Base-by-base conservation (phyloP, 768 basidiomycete species). In the Leccinum barrowsii region DNA sequence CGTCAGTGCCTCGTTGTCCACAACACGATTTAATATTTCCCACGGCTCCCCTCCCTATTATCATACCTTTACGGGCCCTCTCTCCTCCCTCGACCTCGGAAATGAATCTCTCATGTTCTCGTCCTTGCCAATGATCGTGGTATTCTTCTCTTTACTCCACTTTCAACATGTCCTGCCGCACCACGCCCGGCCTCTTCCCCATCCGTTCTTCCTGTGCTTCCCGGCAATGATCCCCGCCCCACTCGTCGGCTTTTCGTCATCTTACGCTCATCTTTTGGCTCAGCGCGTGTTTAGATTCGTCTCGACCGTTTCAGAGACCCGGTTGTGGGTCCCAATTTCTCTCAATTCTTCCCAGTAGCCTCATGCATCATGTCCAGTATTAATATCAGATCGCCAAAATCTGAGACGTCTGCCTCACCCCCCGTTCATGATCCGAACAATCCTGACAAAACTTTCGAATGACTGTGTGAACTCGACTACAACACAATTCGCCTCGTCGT, bases 21-120 rank as follows among this genome's bases (percentile, higher is more conserved):
- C 63, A 55, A 49, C 59, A 55, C 52, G 57, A 47, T 47, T 47
- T 22, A 47, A 47, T 47, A 24, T 8, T 46, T 46, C 52, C 19
- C 56, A 52, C 54, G 52, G 58, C 66, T 63, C 56, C 59, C 67
- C 57, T 60, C 58, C 60, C 55, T 57, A 60, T 60, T 62, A 61
- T 60, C 62, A 58, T 60, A 52, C 63, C 61, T 59, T 67, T 58
- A 52, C 57, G 19, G 56, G 59, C 34, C 32, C 60, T 53, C 65
- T 57, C 42, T 44, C 42, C 5, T 44, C 42, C 42, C 42, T 44
- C 42, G 40, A 63, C 71, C 64, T 73, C 71, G 71, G 71, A 73
- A 54, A 73, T 73, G 71, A 73, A 74, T 40, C 63, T 49, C 69
- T 73, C 71, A 70, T 73, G 70, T 72, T 66, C 57, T 5, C 49